These are phyloP conservation scores for Kwoniella bestiolae DNA, from an alignment of 768 basidiomycete genomes.

Conservation along the genomic window DNA sequence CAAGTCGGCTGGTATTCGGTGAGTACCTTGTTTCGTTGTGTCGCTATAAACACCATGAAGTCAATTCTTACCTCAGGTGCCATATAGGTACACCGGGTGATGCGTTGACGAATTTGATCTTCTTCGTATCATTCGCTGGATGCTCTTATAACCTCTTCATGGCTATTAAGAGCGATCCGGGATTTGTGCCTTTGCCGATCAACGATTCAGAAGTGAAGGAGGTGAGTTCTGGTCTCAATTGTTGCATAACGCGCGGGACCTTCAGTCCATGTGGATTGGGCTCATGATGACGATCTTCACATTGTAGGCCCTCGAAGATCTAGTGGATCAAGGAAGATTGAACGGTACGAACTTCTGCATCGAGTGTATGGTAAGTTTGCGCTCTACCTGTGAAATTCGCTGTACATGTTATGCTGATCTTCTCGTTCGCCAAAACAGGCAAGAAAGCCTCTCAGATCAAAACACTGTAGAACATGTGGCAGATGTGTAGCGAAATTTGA, in stretches of 20 bases:
- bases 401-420: neutral
- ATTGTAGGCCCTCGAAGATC: conserved; percentile 79
- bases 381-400: neutral
- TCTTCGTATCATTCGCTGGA: conserved; percentile 69
- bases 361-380: conserved; percentile 76
- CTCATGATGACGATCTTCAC: neutral
- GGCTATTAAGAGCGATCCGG: conserved; percentile 84
- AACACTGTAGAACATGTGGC: conserved; percentile 91
- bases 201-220: conserved; percentile 86
- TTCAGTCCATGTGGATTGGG: too few relatives aligned
- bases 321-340: conserved; percentile 81
- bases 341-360: conserved; percentile 98
- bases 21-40: conserved; percentile 41
- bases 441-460: conserved; percentile 87
- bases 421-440: conserved; percentile 61
- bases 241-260: too few relatives aligned
- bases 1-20: conserved; percentile 75
- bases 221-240: too few relatives aligned
- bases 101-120: conserved; percentile 74
- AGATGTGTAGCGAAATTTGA: conserved; percentile 88
- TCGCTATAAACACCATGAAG: neutral
- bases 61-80: neutral
- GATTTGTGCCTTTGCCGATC: conserved; percentile 76
- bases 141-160: conserved; percentile 92
- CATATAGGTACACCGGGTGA: conserved; percentile 75